Base-by-base conservation (phyloP, 768 basidiomycete genomes). In the Collybia sordida region DNA sequence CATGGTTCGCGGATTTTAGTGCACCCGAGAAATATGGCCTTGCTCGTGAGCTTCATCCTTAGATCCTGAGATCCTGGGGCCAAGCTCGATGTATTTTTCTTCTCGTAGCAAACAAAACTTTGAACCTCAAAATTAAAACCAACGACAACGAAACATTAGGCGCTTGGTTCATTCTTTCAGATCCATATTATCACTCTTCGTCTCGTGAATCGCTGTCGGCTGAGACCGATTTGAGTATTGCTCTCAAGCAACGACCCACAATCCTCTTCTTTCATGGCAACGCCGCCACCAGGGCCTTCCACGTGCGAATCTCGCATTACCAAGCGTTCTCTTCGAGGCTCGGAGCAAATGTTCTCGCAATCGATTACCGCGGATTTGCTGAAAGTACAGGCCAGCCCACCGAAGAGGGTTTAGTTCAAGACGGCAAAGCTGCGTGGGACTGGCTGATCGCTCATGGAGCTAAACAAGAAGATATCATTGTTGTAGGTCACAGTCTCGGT, bases 201-300 rank as follows among this genome's bases (percentile, higher is more conserved):
- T 69, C 77, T 2, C 46, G 64, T 5, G 68, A 78, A 19, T 68
- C 74, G 3, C 54, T 60, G 15, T 58, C 68, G 25, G 67, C 71
- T 15, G 64, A 73, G 14, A 59, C 69, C 2, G 74, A 77, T 37
- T 71, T 92, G 28, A 62, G 74, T 14, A 55, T 70, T 17, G 86
- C 90, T 1, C 66, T 94, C 15, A 66, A 69, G 11, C 55, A 69
- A 1, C 67, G 77, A 22, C 92, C 92, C 0, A 94, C 88, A 0
- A 72, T 96, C n/a, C 73, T 98, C n/a, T 96, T 90, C 69, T 74
- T 95, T 37, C 96, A 98, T 55, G 96, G 96, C 8, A 96, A 96
- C 54, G 87, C 85, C 0, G 94, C 76, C 0, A 93, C 89, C 0
- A 82, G 95, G 14, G 90, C 90, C 0, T 73, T 80, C 5, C 54